Percentiles rank a stretch among this genome's conserved stretches.
Conservation (phyloP, 306 rosid species). For the Luffa aegyptiaca region DNA sequence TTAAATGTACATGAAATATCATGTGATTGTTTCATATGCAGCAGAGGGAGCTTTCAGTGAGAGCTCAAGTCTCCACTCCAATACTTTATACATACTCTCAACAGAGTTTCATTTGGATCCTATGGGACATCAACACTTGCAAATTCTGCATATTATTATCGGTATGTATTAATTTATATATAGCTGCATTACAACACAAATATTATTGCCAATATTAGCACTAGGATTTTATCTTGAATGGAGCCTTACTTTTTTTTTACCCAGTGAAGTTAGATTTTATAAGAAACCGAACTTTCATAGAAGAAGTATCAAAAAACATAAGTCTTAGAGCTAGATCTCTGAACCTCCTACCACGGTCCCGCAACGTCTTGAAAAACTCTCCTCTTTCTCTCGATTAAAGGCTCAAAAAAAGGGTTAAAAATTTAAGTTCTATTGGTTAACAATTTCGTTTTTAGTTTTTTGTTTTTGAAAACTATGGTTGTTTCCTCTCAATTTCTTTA, state of each 20-base stretch:
- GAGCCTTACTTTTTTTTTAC: not conserved
- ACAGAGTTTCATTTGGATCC: not conserved
- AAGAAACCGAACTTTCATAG: not conserved
- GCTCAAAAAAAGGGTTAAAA: too few species aligned
- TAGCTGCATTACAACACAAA: not conserved
- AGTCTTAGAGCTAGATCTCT: not conserved
- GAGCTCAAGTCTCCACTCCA: not conserved
- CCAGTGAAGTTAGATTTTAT: not conserved
- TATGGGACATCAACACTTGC: not conserved
- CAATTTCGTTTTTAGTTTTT: too few species aligned
- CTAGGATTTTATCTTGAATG: not conserved
- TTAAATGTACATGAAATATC: not conserved
- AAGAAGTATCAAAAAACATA: not conserved
- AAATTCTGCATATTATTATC: not conserved
- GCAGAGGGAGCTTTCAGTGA: not conserved
- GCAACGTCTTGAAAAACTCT: too few species aligned
- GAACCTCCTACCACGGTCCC: not conserved
- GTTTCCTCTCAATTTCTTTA: too few species aligned
- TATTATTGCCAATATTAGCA: not conserved
- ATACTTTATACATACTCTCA: not conserved
- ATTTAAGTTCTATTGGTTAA: too few species aligned
- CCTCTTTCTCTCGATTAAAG: too few species aligned
- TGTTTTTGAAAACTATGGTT: too few species aligned
- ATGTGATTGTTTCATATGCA: not conserved
- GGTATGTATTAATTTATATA: slow-evolving; percentile 2